These are phyloP conservation scores for Acacia acuminata DNA, from an alignment of 306 rosid genomes.

Conservation along the genomic window DNA sequence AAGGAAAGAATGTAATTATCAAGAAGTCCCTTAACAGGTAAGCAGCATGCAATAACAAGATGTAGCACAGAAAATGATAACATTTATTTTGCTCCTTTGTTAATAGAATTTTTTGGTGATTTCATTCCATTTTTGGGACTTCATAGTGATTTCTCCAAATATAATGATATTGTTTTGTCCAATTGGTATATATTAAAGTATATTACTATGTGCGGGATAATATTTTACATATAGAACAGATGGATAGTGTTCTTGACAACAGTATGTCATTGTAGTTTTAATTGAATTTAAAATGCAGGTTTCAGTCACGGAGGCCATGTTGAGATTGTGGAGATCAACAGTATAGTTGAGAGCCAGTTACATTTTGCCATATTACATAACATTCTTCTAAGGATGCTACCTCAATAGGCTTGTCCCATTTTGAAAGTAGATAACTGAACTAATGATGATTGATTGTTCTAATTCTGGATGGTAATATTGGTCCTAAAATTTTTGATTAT, in stretches of 20 bases:
- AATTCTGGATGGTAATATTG: conserved; percentile 41
- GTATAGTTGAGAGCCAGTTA: conserved; percentile 41
- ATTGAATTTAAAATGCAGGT: conserved; percentile 46
- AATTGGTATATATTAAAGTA: background rate
- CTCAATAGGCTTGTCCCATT: conserved; percentile 46
- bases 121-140: too few relatives aligned
- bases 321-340: conserved; percentile 53
- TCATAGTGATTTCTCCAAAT: too few relatives aligned
- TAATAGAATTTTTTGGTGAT: too few relatives aligned
- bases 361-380: conserved; percentile 35
- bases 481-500: background rate
- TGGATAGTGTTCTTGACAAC: conserved; percentile 3
- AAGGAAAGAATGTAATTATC: too few relatives aligned
- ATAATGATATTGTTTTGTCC: background rate
- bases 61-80: too few relatives aligned
- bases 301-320: conserved; percentile 42
- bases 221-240: background rate
- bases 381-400: conserved; percentile 59
- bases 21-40: too few relatives aligned
- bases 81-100: too few relatives aligned
- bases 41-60: too few relatives aligned
- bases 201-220: background rate
- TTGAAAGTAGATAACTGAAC: conserved; percentile 69
- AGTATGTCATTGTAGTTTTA: background rate
- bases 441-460: conserved; percentile 40